Percentiles rank a stretch among this genome's conserved stretches.
phyloP scores from a whole-genome alignment of 371 early-diverging fungal genomes.

The Actinomortierella wolfii region DNA sequence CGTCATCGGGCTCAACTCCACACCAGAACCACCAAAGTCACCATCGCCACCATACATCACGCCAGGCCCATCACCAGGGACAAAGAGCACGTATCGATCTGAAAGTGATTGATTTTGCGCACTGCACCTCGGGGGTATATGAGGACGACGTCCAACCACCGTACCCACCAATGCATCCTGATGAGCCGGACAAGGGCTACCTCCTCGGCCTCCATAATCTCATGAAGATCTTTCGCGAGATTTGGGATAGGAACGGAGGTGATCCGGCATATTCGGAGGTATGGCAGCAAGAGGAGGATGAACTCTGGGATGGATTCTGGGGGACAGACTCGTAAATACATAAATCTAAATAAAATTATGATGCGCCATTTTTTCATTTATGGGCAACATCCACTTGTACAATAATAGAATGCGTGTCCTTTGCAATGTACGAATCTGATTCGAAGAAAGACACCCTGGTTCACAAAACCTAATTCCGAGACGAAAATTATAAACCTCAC shows the following conservation, averaged over 20 bases:
- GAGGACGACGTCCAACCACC: slow-evolving; percentile 41
- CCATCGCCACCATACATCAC: slow-evolving; percentile 1
- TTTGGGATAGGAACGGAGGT: slow-evolving; percentile 56
- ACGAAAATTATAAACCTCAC: too few relatives aligned
- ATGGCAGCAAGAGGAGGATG: slow-evolving; percentile 39
- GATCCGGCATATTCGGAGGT: slow-evolving; percentile 28
- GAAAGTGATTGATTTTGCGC: slow-evolving; percentile 94
- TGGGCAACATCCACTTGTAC: too few relatives aligned
- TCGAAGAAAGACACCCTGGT: too few relatives aligned
- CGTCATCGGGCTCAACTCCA: not conserved
- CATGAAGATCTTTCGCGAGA: slow-evolving; percentile 67
- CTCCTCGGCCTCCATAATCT: slow-evolving; percentile 74
- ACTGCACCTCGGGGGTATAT: slow-evolving; percentile 60
- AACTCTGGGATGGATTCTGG: slow-evolving; percentile 42
- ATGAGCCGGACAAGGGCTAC: slow-evolving; percentile 75
- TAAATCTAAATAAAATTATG: too few relatives aligned
- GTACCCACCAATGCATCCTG: slow-evolving; percentile 71
- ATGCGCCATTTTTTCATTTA: too few relatives aligned
- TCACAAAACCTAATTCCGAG: too few relatives aligned
- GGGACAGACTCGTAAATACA: slow-evolving; percentile 1
- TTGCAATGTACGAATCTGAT: too few relatives aligned
- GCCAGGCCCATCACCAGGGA: not conserved
- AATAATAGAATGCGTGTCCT: too few relatives aligned
- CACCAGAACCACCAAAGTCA: slow-evolving; percentile 1
- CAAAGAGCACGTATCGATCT: slow-evolving; percentile 64